Evolutionary conservation across 176 grass and related monocot species (phyloP).

Genomic region (Hordeum marinum): DNA sequence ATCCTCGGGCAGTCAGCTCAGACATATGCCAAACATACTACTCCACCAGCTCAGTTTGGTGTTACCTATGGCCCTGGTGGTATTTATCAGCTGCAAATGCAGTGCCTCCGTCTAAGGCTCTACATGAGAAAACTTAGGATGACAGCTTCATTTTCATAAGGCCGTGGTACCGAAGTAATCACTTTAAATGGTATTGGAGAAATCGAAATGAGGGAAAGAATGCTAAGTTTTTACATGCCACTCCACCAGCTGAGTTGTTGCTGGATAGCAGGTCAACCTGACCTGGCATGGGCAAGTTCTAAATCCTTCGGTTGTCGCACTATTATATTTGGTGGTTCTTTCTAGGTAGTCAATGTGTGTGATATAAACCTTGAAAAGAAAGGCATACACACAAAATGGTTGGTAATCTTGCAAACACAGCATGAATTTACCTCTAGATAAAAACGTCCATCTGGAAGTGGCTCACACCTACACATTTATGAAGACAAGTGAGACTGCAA

Average conservation of each 20-base stretch:
- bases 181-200: background rate
- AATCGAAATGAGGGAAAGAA: background rate
- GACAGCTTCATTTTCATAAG: background rate
- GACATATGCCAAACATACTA: background rate
- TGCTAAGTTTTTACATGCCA: background rate
- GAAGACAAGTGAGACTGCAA: constrained; percentile 23
- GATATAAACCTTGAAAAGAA: constrained; percentile 1
- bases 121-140: background rate
- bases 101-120: background rate
- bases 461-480: constrained; percentile 70
- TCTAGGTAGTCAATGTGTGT: background rate
- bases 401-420: constrained; percentile 4
- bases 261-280: background rate
- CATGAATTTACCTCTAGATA: constrained; percentile 72
- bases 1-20: background rate
- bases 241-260: background rate
- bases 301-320: background rate
- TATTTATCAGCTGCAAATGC: background rate
- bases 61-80: background rate
- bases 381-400: background rate
- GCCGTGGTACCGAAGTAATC: background rate
- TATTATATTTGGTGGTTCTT: background rate
- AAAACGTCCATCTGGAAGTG: constrained; percentile 94
- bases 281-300: background rate
- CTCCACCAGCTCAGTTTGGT: background rate